Evolutionary conservation across 352 stramenopile species (phyloP).

Genomic region (Elongisporangium prolatum): DNA sequence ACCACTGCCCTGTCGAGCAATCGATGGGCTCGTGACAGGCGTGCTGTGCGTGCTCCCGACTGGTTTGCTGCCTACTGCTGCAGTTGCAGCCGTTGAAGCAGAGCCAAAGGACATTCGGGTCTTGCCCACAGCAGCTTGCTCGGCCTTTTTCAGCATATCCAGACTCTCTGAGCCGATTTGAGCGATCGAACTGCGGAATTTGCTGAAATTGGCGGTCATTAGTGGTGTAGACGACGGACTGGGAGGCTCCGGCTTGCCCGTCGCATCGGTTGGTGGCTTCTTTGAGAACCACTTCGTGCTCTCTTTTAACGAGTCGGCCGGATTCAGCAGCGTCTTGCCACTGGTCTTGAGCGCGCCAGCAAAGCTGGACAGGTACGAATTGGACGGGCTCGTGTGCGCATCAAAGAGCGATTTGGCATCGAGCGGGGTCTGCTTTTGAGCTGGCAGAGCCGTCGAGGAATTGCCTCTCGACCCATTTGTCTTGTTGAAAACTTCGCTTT

Average conservation of each 20-base stretch:
- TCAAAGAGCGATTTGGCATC: conserved; percentile 41
- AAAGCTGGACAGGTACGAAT: conserved; percentile 71
- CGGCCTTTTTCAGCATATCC: conserved; percentile 73
- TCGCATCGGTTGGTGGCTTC: conserved; percentile 39
- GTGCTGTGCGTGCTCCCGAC: not conserved
- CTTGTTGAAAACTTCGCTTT: not conserved
- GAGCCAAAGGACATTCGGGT: conserved; percentile 33
- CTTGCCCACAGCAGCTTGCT: conserved; percentile 50
- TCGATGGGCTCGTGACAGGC: conserved; percentile 9
- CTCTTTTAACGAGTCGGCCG: conserved; percentile 46
- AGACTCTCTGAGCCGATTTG: conserved; percentile 67
- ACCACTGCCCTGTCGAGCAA: conserved; percentile 10
- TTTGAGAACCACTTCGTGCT: conserved; percentile 77
- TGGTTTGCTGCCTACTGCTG: conserved; percentile 2
- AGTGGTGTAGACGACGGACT: conserved; percentile 5
- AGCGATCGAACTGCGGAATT: conserved; percentile 50
- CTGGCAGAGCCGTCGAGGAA: not conserved
- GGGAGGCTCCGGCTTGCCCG: conserved; percentile 12
- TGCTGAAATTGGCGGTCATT: conserved; percentile 28
- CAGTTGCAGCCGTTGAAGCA: conserved; percentile 13
- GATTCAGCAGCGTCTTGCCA: conserved; percentile 64
- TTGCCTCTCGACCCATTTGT: not conserved
- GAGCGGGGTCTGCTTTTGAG: conserved; percentile 10
- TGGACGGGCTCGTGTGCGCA: conserved; percentile 11
- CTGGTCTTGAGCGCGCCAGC: conserved; percentile 59